phyloP scores from a whole-genome alignment of 2,329 filamentous ascomycete species.

The Metarhizium sp. region DNA sequence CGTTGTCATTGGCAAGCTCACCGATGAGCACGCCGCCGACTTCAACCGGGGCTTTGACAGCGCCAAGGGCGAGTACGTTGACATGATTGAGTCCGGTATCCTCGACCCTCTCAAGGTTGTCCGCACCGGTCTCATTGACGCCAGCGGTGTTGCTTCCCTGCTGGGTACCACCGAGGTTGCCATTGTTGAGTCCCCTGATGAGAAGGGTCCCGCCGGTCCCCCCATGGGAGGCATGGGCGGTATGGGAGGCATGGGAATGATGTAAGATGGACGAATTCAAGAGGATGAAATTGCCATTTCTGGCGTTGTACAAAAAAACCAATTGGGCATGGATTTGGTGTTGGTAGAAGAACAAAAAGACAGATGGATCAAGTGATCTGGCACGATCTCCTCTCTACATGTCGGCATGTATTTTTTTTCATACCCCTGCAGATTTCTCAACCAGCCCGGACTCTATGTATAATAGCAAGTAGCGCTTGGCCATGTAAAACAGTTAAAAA shows the following conservation, averaged over 20 bases:
- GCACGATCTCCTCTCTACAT: constrained; percentile 24
- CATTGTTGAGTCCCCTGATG: constrained; percentile 90
- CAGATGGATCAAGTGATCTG: constrained; percentile 20
- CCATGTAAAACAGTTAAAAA: constrained; percentile 19
- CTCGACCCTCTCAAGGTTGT: constrained; percentile 99
- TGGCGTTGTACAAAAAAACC: constrained; percentile 19
- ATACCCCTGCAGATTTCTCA: constrained; percentile 18
- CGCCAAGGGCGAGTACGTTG: constrained; percentile 93
- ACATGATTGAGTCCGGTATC: constrained; percentile 97
- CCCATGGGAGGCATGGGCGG: constrained; percentile 59
- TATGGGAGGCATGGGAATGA: constrained; percentile 53
- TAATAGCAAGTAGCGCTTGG: constrained; percentile 19
- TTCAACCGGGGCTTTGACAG: constrained; percentile 99
- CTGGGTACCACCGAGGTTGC: constrained; percentile 97
- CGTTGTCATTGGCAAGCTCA: constrained; percentile 95
- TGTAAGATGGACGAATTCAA: constrained; percentile 33
- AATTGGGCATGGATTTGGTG: constrained; percentile 38
- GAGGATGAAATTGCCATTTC: constrained; percentile 9
- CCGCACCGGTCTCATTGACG: constrained; percentile 88
- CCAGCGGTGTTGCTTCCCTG: constrained; percentile 90
- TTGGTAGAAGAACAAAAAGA: constrained; percentile 19
- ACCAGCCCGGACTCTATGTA: constrained; percentile 22
- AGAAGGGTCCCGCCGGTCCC: constrained; percentile 62
- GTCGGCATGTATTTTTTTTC: constrained; percentile 13
- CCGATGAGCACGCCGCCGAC: constrained; percentile 80